Evolutionary conservation across 106 monocot genomes (phyloP).

Genomic region (Dactylorhiza incarnata): DNA sequence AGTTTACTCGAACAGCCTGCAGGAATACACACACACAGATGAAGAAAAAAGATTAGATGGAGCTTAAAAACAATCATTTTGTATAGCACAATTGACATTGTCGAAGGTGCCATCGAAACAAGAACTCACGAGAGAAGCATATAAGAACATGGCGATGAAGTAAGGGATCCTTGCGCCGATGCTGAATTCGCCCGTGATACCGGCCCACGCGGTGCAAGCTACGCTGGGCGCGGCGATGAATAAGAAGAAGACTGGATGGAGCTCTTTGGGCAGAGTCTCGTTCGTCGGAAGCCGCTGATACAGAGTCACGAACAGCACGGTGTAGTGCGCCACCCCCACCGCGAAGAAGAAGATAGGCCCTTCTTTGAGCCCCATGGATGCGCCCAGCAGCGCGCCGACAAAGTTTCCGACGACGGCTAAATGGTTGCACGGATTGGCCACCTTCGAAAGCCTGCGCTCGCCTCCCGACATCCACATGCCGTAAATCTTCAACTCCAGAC

Average conservation of each 20-base stretch:
- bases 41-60: not conserved
- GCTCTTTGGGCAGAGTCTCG: conserved; percentile 16
- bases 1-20: conserved; percentile 76
- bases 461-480: conserved; percentile 22
- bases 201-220: conserved; percentile 17
- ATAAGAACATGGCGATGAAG: conserved; percentile 21
- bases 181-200: conserved; percentile 10
- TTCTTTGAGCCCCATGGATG: conserved; percentile 1
- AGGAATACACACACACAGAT: not conserved
- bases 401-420: conserved; percentile 6
- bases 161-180: conserved; percentile 5
- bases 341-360: conserved; percentile 17
- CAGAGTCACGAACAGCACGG: conserved; percentile 17
- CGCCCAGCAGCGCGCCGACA: not conserved
- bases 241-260: conserved; percentile 18
- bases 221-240: conserved; percentile 14
- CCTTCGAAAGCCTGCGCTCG: conserved; percentile 14
- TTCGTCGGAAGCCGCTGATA: conserved; percentile 23
- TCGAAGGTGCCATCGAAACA: not conserved
- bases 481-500: conserved; percentile 19
- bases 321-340: conserved; percentile 15
- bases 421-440: conserved; percentile 3
- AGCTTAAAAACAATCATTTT: not conserved
- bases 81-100: not conserved
- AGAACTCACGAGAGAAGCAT: conserved; percentile 21